Base-by-base conservation (phyloP, 176 grass and related monocot species). In the Ananas comosus region DNA sequence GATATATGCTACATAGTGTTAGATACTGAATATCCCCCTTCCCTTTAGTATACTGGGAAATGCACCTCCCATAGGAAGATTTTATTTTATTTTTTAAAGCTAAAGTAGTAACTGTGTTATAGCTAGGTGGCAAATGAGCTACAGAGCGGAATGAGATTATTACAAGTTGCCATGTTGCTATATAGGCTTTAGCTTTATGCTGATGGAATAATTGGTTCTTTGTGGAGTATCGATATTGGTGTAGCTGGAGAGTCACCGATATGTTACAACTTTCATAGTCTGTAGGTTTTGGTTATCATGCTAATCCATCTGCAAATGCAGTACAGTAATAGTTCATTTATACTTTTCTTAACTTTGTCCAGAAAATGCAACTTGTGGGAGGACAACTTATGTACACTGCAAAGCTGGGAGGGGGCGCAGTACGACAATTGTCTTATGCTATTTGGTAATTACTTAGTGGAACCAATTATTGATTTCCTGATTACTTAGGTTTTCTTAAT, bases 371-470 rank as follows among this genome's bases (percentile, higher is more conserved):
- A 78, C 85, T 74, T 77, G 25, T 80, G 81, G 83, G 47, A 96
- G 80, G 71, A 85, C 79, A 57, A 96, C 93, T 51, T 96, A 96
- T 64, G 91, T 96, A 63, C 93, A 96, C 65, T 96, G 93, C 82
- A 92, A 96, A 84, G 93, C 93, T 65, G 93, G 93, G 65, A 92
- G 93, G 48, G 93, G 93, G 0, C 79, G 89, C 13, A 92, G 93
- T 77, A 96, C 89, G 53, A 90, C 88, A 50, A 64, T 96, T 76
- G 86, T 92, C 53, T 83, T 97, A 22, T 97, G 93, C 80, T 97
- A 90, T 90, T 67, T 96, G 81, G 89, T 96, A 96, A 71, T 48
- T 21, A n/a, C 16, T 1, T 2, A 58, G 54, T 58, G 18, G 54
- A 19, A 8, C 54, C 29, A 33, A 33, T 33, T 4, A 19, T 59